These are phyloP conservation scores for Bertia moriformis DNA, from an alignment of 2,329 filamentous ascomycete species.

Conservation along the genomic window DNA sequence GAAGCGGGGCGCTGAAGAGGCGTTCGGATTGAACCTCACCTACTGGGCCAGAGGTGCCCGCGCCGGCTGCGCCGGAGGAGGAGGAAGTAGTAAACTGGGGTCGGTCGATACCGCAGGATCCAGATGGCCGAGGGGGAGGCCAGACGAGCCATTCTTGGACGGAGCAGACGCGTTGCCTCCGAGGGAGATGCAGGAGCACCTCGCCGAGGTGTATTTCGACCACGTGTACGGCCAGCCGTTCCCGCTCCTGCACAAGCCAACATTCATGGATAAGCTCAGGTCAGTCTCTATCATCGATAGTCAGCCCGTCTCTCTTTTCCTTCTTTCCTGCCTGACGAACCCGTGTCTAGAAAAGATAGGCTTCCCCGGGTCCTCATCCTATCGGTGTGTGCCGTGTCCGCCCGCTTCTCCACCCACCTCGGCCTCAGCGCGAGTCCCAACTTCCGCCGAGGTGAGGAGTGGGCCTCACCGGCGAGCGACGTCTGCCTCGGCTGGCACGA, in stretches of 20 bases:
- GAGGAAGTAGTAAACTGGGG: constrained; percentile 32
- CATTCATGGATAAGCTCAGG: constrained; percentile 76
- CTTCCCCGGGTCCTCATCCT: constrained; percentile 81
- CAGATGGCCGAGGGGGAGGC: constrained; percentile 46
- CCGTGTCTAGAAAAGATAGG: constrained; percentile 36
- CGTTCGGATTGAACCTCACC: not conserved
- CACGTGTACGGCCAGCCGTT: constrained; percentile 92
- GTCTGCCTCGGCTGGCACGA: constrained; percentile 82
- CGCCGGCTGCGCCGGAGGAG: constrained; percentile 32
- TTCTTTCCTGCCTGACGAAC: no score
- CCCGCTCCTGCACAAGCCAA: constrained; percentile 86
- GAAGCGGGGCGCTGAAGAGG: not conserved
- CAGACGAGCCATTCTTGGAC: no score
- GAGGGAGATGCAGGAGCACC: constrained; percentile 79
- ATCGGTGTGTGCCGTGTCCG: constrained; percentile 90
- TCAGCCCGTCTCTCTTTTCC: no score
- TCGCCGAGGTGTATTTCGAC: constrained; percentile 90
- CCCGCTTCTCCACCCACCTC: constrained; percentile 82
- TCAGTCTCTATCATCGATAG: no score
- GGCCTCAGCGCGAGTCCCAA: constrained; percentile 61
- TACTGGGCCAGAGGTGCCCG: not conserved
- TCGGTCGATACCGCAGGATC: no score
- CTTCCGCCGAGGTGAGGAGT: constrained; percentile 79
- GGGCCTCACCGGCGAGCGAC: constrained; percentile 74
- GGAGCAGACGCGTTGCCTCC: constrained; percentile 68